phyloP scores from a whole-genome alignment of 179 eudicot genomes.

The Carnegiea gigantea region DNA sequence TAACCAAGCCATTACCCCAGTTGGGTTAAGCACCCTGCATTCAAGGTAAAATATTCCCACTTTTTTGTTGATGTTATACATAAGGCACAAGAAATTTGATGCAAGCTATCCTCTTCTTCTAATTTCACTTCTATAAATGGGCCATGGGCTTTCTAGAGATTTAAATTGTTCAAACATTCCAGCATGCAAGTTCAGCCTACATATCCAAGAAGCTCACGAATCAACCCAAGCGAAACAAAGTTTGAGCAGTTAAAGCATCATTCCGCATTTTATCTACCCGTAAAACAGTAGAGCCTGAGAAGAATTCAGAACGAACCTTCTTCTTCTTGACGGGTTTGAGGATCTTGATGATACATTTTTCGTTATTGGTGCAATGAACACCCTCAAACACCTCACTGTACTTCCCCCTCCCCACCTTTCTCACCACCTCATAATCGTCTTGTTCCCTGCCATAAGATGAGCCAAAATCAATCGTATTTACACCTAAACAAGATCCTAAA shows the following conservation, averaged over 20 bases:
- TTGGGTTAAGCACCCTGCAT: no score
- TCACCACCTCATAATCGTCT: slow-evolving; percentile 80
- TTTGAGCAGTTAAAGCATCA: not conserved
- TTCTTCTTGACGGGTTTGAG: slow-evolving; percentile 87
- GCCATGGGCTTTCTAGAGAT: no score
- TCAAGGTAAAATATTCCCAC: no score
- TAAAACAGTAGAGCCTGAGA: not conserved
- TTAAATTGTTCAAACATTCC: no score
- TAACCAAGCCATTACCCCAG: no score
- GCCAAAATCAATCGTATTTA: not conserved
- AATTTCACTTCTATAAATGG: no score
- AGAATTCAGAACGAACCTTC: slow-evolving; percentile 39
- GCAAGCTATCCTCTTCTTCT: no score
- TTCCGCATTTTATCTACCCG: not conserved
- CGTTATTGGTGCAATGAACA: slow-evolving; percentile 55
- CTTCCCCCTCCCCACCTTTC: slow-evolving; percentile 82
- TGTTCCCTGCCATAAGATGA: slow-evolving; percentile 53
- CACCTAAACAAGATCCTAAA: not conserved
- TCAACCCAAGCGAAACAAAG: not conserved
- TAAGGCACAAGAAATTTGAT: no score
- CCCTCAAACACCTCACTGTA: slow-evolving; percentile 86
- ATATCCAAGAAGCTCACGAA: not conserved
- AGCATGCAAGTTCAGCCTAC: no score
- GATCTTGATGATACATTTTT: slow-evolving; percentile 68
- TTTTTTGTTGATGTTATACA: no score